phyloP scores from a whole-genome alignment of 768 basidiomycete species.

The Amanita subjunquillea region DNA sequence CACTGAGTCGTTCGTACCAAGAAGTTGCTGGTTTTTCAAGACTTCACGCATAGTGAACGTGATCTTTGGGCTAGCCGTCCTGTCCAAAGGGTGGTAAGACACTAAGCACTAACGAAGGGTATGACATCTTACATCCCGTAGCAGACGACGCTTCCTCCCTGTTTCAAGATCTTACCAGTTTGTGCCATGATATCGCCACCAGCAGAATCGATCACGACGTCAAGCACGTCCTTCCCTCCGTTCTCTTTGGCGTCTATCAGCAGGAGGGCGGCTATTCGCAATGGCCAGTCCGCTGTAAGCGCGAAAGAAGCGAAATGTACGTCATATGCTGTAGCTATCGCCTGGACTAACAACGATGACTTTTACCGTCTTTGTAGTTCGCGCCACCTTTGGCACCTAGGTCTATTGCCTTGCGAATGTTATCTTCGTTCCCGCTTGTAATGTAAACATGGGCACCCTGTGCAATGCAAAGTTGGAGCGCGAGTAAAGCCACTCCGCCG shows the following conservation, averaged over 20 bases:
- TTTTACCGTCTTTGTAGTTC: constrained; percentile 56
- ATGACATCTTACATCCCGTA: constrained; percentile 48
- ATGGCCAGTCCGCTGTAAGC: constrained; percentile 39
- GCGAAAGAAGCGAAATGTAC: not conserved
- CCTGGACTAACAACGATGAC: not conserved
- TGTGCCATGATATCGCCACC: constrained; percentile 55
- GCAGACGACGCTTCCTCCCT: constrained; percentile 49
- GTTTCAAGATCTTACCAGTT: constrained; percentile 38
- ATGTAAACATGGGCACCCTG: constrained; percentile 76
- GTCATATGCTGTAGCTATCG: not conserved
- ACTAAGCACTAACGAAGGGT: not conserved
- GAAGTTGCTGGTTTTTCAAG: constrained; percentile 59
- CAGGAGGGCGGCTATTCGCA: constrained; percentile 33
- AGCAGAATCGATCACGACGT: constrained; percentile 60
- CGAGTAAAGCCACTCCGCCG: constrained; percentile 73
- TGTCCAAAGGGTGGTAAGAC: constrained; percentile 13
- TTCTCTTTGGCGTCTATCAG: constrained; percentile 20
- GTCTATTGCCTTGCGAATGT: constrained; percentile 53
- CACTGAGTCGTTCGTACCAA: constrained; percentile 37
- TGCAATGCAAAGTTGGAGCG: constrained; percentile 67
- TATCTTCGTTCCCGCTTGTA: constrained; percentile 59
- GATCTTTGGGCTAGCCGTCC: constrained; percentile 52
- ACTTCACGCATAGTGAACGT: constrained; percentile 73
- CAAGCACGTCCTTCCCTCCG: constrained; percentile 25
- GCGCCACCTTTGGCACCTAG: constrained; percentile 75